These are phyloP conservation scores for Diatrype stigma DNA, from an alignment of 2,329 filamentous ascomycete genomes.

Conservation along the genomic window DNA sequence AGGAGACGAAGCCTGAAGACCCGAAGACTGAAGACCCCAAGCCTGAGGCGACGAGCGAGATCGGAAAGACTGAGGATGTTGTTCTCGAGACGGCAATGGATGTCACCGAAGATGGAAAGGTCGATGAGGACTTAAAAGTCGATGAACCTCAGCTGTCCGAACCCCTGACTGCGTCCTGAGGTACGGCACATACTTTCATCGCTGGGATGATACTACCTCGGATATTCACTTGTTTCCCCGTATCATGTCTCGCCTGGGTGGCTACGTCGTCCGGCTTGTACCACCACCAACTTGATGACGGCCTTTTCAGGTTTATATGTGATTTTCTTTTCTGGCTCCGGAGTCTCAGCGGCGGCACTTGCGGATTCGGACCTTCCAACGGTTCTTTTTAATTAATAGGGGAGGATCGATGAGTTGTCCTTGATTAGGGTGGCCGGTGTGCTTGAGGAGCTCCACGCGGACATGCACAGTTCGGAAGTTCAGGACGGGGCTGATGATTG, in stretches of 20 bases:
- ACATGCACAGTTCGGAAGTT: not conserved
- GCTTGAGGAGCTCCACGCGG: not conserved
- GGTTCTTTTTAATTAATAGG: not conserved
- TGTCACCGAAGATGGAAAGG: not conserved
- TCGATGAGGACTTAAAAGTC: not conserved
- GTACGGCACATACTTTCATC: not conserved
- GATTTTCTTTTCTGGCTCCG: not conserved
- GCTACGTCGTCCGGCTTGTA: not conserved
- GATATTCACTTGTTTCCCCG: not conserved
- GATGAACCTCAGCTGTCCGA: not conserved
- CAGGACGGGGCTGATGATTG: not conserved
- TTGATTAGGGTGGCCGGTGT: not conserved
- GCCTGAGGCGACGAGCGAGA: slow-evolving; percentile 10
- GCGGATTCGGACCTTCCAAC: not conserved
- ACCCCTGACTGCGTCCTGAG: not conserved
- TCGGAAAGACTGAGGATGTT: not conserved
- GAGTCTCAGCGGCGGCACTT: not conserved
- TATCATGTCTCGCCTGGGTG: not conserved
- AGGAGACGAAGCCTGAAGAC: slow-evolving; percentile 14
- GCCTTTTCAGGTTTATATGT: not conserved
- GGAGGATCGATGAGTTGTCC: not conserved
- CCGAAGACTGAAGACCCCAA: slow-evolving; percentile 19
- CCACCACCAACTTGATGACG: not conserved
- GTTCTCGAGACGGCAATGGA: not conserved
- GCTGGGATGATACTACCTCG: too few relatives aligned